Percentiles rank a stretch among this genome's conserved stretches.
Conservation (phyloP, 31 red algal genomes). For the Endocladia muricata region DNA sequence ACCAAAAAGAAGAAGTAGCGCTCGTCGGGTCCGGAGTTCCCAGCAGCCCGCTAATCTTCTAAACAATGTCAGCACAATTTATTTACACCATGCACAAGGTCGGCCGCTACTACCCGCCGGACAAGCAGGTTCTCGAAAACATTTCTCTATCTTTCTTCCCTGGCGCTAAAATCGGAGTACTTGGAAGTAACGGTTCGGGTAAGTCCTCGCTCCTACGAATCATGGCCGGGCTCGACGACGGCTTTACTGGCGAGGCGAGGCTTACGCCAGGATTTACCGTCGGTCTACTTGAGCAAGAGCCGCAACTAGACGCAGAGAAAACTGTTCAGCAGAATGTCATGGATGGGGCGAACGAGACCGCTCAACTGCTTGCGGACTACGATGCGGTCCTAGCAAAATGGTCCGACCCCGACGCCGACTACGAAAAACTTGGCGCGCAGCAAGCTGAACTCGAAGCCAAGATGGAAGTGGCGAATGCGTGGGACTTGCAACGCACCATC, state of each 20-base stretch:
- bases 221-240: constrained; percentile 86
- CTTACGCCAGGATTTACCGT: constrained; percentile 60
- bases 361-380: constrained; percentile 25
- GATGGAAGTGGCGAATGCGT: constrained; percentile 84
- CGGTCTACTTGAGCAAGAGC: constrained; percentile 89
- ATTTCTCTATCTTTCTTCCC: constrained; percentile 82
- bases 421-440: constrained; percentile 50
- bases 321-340: constrained; percentile 78
- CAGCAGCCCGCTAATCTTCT: no score
- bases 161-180: constrained; percentile 93
- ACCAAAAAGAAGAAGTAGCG: no score
- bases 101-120: constrained; percentile 54
- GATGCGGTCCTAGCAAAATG: constrained; percentile 31
- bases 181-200: constrained; percentile 88
- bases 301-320: constrained; percentile 63
- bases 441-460: constrained; percentile 59
- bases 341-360: constrained; percentile 40
- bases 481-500: constrained; percentile 81
- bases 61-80: no score
- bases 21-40: no score
- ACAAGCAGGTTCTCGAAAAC: constrained; percentile 89
- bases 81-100: constrained; percentile 85
- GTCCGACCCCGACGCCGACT: constrained; percentile 20
- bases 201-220: constrained; percentile 86
- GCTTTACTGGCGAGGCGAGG: constrained; percentile 84